These are phyloP conservation scores for Eremomyces bilateralis DNA, from an alignment of 495 filamentous ascomycete species.

Conservation along the genomic window DNA sequence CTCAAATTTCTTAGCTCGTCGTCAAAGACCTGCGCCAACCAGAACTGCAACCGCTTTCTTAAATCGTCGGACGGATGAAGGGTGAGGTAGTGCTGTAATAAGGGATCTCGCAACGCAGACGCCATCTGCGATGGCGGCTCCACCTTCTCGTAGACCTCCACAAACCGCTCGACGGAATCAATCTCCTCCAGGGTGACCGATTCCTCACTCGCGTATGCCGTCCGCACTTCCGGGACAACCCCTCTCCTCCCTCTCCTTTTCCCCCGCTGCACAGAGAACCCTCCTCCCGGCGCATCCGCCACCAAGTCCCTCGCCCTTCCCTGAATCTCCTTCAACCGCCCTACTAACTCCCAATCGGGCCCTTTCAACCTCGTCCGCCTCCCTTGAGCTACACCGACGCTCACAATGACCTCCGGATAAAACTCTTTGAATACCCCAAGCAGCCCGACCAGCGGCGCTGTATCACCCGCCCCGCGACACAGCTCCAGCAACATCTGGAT, in stretches of 20 bases:
- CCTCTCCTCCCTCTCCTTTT: no score
- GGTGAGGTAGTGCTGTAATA: slow-evolving; percentile 55
- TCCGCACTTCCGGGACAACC: no score
- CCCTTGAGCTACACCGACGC: slow-evolving; percentile 15
- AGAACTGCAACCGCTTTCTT: slow-evolving; percentile 10
- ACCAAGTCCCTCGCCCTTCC: no score
- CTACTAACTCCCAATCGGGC: no score
- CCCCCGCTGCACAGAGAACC: no score
- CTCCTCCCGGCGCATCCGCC: no score
- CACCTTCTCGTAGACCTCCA: slow-evolving; percentile 54
- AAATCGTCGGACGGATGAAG: slow-evolving; percentile 33
- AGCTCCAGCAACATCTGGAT: slow-evolving; percentile 55
- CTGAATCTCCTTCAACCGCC: no score
- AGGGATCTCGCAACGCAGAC: slow-evolving; percentile 48
- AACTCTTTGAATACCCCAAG: slow-evolving; percentile 72
- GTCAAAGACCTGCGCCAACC: slow-evolving; percentile 13
- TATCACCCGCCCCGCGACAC: slow-evolving; percentile 39
- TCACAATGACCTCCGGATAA: slow-evolving; percentile 73
- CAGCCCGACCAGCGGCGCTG: slow-evolving; percentile 57
- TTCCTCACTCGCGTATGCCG: no score
- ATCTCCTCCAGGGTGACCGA: slow-evolving; percentile 61
- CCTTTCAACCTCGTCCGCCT: no score
- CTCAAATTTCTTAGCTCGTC: slow-evolving; percentile 9
- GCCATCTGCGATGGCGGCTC: slow-evolving; percentile 65
- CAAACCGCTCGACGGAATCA: slow-evolving; percentile 47